Evolutionary conservation across 768 basidiomycete genomes (phyloP).

Genomic region (Suillus plorans): DNA sequence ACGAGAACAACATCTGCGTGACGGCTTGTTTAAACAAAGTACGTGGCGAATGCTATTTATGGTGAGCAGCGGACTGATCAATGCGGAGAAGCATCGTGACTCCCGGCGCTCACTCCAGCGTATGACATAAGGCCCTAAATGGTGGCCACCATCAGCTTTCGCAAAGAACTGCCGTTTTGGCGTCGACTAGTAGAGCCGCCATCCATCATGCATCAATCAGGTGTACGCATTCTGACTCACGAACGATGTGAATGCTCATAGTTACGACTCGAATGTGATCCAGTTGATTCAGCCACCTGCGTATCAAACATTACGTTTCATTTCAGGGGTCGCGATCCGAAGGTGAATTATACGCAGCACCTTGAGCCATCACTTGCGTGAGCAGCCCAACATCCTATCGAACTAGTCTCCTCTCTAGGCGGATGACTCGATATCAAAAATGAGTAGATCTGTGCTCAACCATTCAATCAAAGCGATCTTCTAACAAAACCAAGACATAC

Average conservation of each 20-base stretch:
- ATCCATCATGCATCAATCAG: too few species aligned
- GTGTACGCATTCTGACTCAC: neutral
- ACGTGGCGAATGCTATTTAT: neutral
- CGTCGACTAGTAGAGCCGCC: too few species aligned
- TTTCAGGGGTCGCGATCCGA: neutral
- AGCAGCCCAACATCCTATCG: neutral
- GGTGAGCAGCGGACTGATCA: neutral
- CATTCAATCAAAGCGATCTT: neutral
- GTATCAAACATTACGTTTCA: too few species aligned
- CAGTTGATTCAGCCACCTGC: constrained; percentile 4
- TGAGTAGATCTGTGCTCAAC: constrained; percentile 16
- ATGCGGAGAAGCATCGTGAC: neutral
- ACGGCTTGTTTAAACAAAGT: neutral
- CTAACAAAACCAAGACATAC: constrained; percentile 5
- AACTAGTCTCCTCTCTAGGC: constrained; percentile 8
- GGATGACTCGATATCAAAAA: constrained; percentile 22
- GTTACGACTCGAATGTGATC: neutral
- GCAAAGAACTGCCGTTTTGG: neutral
- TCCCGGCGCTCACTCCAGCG: neutral
- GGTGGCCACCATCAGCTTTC: neutral
- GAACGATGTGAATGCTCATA: neutral
- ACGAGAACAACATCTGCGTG: too few species aligned
- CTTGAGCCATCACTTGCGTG: constrained; percentile 7
- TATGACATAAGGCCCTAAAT: neutral
- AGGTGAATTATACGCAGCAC: constrained; percentile 4